Base-by-base conservation (phyloP, 495 filamentous ascomycete genomes). In the Symbiotaphrina buchneri region DNA sequence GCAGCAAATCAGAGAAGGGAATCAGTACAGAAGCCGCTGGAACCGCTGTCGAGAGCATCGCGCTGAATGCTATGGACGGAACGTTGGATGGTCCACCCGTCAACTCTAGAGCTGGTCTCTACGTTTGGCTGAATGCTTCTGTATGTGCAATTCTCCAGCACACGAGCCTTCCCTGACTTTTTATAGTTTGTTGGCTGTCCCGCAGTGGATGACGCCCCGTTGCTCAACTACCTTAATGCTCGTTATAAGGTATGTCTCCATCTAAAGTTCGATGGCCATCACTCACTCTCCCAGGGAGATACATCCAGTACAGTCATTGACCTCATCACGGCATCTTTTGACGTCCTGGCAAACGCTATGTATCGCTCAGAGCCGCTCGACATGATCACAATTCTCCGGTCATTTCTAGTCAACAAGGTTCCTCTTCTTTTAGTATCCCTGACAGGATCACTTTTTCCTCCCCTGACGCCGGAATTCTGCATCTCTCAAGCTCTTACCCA, bases 351-450 rank as follows among this genome's bases (percentile, higher is more conserved):
- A 1, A 91, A 90, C 44, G 74, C 75, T 16, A 71, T 84, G 37
- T 76, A 82, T 37, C 70, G 77, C 15, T 74, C 67, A 29, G 81
- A 92, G 45, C 65, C 72, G 4, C 50, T 55, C 10, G 66, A 74
- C 32, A 68, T 63, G 1, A 74, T 76, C 40, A 74, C 79, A 33
- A 44, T 85, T n/a, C 65, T 93, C 35, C 71, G 82, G 27, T 87
- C 82, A 7, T 97, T 87, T 43, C 59, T 95, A 3, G 75, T 87
- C 35, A 95, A 97, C 55, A 93, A 93, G 47, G 55, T 95, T 3
- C 87, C 90, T 0, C 43, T 74, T 4, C 71, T 94, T 14, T 57
- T 97, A 6, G 56, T 61, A 6, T 63, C 68, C 17, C 63, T 90
- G 33, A 41, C 59, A 4, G 48, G 51, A 5, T 57, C 65, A 4